Evolutionary conservation across 495 filamentous ascomycete species (phyloP), one percentile per base, ranked within the genome.

Genomic region (Podospora fimiseda): DNA sequence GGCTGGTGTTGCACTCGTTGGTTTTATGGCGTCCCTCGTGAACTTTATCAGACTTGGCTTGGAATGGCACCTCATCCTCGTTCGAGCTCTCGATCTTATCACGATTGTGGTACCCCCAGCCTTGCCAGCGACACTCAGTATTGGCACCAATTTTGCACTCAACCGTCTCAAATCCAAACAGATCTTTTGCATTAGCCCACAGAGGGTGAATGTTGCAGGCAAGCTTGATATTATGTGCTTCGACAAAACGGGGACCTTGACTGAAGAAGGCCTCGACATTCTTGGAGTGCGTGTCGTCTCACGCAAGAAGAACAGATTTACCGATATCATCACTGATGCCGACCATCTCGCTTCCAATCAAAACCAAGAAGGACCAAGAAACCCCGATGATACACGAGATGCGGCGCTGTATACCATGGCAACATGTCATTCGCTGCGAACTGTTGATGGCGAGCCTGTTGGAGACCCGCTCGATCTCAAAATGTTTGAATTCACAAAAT

Each of bases 41-140:
- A 99, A 99, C 65, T 99, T 99, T 63, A 65, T 97, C 55, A 80
- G 85, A 16, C 76, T 99, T 23, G 61, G 82, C 60, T 74, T 98
- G 38, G 79, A 87, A 23, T 94, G 88, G 87, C 87, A 90, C 65
- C 67, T 95, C 38, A 95, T 99, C 51, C 76, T 96, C 55, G 83
- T 97, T 15, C 82, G 93, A 57, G 94, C 93, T 20, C 73, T 99
- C 44, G 94, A 99, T 69, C 70, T 99, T 50, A 96, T 97, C 60
- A 99, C 94, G 6, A 99, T 99, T 56, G 90, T 97, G 30, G 93
- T 99, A 0, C 94, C 94, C 36, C 94, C 94, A 50, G 94, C 94
- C 9, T 71, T 99, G n/a, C 94, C 94, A 7, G 94, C 94, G 27
- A 99, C 94, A 5, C 75, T 99, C 49, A 93, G 88, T 6, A 97